These are phyloP conservation scores for Tolypocladium amazonense DNA, from an alignment of 2,329 filamentous ascomycete species.

Conservation along the genomic window DNA sequence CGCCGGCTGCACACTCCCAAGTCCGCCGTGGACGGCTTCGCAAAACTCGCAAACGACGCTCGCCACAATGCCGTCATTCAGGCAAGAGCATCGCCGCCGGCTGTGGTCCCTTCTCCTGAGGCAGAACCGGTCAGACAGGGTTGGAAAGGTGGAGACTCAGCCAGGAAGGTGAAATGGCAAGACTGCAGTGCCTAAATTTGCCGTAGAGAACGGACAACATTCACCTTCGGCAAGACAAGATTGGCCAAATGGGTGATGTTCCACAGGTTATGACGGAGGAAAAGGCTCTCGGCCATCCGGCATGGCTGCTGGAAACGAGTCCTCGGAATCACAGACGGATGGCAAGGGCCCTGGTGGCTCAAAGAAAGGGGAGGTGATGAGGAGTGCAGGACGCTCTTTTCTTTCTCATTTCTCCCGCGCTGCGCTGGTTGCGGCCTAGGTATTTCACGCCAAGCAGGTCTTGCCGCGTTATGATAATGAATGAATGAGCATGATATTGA, in stretches of 20 bases:
- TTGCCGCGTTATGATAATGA: neutral
- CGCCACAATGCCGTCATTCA: neutral
- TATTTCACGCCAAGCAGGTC: neutral
- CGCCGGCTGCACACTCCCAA: conserved; percentile 3
- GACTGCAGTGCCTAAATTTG: too few relatives aligned
- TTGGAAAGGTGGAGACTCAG: too few relatives aligned
- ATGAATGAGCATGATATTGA: too few relatives aligned
- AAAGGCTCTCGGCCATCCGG: neutral
- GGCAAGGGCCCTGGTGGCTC: neutral
- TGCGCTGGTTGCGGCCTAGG: neutral
- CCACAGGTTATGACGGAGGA: neutral
- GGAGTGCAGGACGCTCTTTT: neutral
- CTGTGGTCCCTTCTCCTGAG: too few relatives aligned
- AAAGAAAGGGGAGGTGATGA: neutral
- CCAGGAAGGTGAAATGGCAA: too few relatives aligned
- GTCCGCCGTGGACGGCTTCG: neutral
- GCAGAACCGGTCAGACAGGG: too few relatives aligned
- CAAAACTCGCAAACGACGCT: neutral
- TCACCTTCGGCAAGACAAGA: neutral
- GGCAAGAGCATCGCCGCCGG: neutral
- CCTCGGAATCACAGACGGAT: neutral
- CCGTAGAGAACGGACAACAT: too few relatives aligned
- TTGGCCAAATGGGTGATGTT: neutral
- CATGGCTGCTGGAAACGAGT: neutral
- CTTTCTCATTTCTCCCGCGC: neutral